A percentile compares a stretch with the other conserved stretches of the same genome.
Evolutionary conservation across 441 rosid species (phyloP).

Genomic region (Gossypium trilobum): DNA sequence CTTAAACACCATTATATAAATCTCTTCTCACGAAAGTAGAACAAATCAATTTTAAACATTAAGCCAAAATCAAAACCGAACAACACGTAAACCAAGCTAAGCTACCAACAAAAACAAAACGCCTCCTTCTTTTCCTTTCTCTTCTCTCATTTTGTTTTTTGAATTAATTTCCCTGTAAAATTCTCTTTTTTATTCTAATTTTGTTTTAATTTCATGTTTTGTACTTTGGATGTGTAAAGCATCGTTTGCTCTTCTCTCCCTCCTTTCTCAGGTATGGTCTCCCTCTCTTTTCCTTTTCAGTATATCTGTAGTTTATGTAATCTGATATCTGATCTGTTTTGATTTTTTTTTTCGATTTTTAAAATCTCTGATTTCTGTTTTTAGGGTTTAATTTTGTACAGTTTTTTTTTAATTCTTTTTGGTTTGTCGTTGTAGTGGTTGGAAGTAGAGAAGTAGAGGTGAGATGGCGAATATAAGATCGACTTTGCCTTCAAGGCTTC

Average conservation of each 20-base stretch:
- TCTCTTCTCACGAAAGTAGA: not conserved
- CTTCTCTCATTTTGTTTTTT: slow-evolving; percentile 4
- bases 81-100: not conserved
- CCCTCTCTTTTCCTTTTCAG: not conserved
- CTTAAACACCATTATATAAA: not conserved
- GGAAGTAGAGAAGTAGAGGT: slow-evolving; percentile 37
- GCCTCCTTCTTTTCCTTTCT: not conserved
- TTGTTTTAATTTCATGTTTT: not conserved
- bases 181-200: not conserved
- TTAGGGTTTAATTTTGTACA: not conserved
- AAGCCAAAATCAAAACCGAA: not conserved
- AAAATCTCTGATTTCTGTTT: not conserved
- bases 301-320: not conserved
- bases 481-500: slow-evolving; percentile 83
- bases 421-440: slow-evolving; percentile 20
- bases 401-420: not conserved
- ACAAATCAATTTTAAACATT: not conserved
- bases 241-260: slow-evolving; percentile 23
- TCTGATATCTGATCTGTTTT: slow-evolving; percentile 29
- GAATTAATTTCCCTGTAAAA: not conserved
- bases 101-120: not conserved
- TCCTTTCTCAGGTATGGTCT: slow-evolving; percentile 24
- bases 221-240: slow-evolving; percentile 37
- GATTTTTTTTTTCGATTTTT: slow-evolving; percentile 11
- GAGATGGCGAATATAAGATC: slow-evolving; percentile 78